Evolutionary conservation across 441 rosid species (phyloP), one percentile per base, ranked within the genome.

Genomic region (Sinapis alba): DNA sequence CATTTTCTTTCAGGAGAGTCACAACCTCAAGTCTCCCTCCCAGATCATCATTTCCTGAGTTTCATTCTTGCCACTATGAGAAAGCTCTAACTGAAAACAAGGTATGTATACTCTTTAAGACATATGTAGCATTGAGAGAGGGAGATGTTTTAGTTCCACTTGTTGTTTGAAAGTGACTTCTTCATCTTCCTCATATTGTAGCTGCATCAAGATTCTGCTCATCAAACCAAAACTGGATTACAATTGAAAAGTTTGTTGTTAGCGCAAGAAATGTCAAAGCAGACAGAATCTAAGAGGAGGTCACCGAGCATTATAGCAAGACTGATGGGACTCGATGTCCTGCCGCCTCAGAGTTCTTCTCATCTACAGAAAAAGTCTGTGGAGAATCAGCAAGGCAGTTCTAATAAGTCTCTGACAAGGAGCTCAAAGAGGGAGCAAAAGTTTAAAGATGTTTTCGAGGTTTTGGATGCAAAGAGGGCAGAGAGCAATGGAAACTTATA

Each of bases 401-500:
- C 84, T 7, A 75, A 82, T 27, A 75, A 78, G 34, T 89, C 97
- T 62, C 81, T 84, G 10, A 79, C 84, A 78, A 88, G 84, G 74
- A 86, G 87, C 83, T 92, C 94, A n/a, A 90, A 82, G 81, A 90
- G 84, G 45, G 95, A 92, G 58, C 89, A 87, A 62, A 96, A 94
- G 71, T 96, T 92, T 69, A 94, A 94, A 83, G 99, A 96, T 82
- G 97, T 96, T 45, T 94, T 80, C 62, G 99, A 96, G 82, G 98
- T 96, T 78, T 74, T 84, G 58, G 98, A 94, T 68, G 74, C 86
- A 53, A 72, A 86, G 21, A 87, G 77, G 81, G 78, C 77, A 73
- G 88, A 76, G 78, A 81, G 71, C 68, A 67, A 65, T 47, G 70
- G 77, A 69, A 70, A 73, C 77, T 77, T 78, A 12, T 73, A 78